These are phyloP conservation scores for Domatiomyces globalis DNA, from an alignment of 2,329 filamentous ascomycete genomes.

Conservation along the genomic window DNA sequence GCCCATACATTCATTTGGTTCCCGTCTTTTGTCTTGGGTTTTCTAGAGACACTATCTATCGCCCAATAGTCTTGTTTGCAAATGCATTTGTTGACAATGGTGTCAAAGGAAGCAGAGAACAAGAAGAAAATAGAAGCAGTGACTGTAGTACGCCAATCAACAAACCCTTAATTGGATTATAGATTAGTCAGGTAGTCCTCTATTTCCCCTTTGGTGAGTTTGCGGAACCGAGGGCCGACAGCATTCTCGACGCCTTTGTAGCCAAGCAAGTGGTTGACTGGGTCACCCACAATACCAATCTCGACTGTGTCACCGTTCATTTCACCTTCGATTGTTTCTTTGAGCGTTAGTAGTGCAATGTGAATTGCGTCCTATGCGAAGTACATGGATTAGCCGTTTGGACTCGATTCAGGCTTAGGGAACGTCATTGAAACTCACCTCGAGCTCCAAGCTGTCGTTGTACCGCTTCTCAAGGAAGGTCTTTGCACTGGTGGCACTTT, in stretches of 20 bases:
- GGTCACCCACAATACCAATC: constrained; percentile 95
- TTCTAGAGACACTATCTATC: not conserved
- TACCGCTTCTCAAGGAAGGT: constrained; percentile 99
- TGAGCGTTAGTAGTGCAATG: constrained; percentile 90
- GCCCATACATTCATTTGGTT: no score
- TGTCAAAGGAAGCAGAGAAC: not conserved
- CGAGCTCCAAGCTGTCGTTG: constrained; percentile 88
- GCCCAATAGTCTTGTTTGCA: not conserved
- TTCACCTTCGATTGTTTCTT: constrained; percentile 98
- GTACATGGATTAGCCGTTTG: not conserved
- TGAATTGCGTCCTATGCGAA: constrained; percentile 63
- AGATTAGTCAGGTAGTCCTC: constrained; percentile 99
- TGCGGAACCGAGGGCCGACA: constrained; percentile 75
- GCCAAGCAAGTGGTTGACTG: constrained; percentile 82
- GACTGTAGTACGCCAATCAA: not conserved
- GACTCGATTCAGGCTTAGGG: not conserved
- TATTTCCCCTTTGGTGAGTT: constrained; percentile 93
- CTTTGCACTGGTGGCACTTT: constrained; percentile 96
- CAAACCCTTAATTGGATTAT: constrained; percentile 29
- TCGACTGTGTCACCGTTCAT: constrained; percentile 99
- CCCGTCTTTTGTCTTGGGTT: not conserved
- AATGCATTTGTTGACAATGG: constrained; percentile 1
- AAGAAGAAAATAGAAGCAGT: not conserved
- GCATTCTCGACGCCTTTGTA: constrained; percentile 79
- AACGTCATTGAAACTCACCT: constrained; percentile 30